Percentiles rank a stretch among this genome's conserved stretches.
phyloP scores from a whole-genome alignment of 2,329 filamentous ascomycete species.

The Didymella sp. region DNA sequence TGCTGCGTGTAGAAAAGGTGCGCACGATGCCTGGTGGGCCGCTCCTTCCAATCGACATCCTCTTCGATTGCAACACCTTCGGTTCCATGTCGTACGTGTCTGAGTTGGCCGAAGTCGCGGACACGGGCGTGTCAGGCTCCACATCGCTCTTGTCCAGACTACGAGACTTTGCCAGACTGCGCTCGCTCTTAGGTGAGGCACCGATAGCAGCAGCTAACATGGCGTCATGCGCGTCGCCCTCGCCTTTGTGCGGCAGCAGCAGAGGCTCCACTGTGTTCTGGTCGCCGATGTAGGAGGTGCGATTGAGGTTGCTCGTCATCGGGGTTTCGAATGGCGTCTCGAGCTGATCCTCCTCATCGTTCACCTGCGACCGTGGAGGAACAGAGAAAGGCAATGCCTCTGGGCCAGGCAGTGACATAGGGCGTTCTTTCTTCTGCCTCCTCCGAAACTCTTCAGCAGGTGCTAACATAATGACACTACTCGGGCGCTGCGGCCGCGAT shows the following conservation, averaged over 20 bases:
- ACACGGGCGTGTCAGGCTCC: constrained; percentile 25
- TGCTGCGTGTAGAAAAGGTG: constrained; percentile 44
- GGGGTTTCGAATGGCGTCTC: constrained; percentile 35
- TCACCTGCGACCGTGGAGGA: constrained; percentile 5
- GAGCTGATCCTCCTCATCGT: constrained; percentile 6
- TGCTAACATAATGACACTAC: constrained; percentile 42
- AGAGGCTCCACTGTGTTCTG: constrained; percentile 19
- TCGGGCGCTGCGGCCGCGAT: constrained; percentile 33
- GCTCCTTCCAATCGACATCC: constrained; percentile 47
- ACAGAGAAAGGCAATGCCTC: constrained; percentile 29
- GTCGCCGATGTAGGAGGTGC: constrained; percentile 32
- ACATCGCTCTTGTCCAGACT: constrained; percentile 24
- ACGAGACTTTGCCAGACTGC: constrained; percentile 22
- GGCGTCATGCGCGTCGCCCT: constrained; percentile 32
- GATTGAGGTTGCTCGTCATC: constrained; percentile 31
- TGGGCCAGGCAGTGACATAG: constrained; percentile 43
- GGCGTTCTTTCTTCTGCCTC: constrained; percentile 32
- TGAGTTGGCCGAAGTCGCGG: constrained; percentile 20
- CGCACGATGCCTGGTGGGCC: constrained; percentile 45
- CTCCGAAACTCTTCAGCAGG: constrained; percentile 29
- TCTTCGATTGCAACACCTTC: constrained; percentile 44
- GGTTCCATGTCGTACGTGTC: constrained; percentile 34
- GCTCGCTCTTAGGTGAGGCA: constrained; percentile 22
- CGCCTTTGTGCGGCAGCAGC: constrained; percentile 6
- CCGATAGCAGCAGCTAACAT: constrained; percentile 45